phyloP scores from a whole-genome alignment of 306 rosid genomes.

The Vicia faba region DNA sequence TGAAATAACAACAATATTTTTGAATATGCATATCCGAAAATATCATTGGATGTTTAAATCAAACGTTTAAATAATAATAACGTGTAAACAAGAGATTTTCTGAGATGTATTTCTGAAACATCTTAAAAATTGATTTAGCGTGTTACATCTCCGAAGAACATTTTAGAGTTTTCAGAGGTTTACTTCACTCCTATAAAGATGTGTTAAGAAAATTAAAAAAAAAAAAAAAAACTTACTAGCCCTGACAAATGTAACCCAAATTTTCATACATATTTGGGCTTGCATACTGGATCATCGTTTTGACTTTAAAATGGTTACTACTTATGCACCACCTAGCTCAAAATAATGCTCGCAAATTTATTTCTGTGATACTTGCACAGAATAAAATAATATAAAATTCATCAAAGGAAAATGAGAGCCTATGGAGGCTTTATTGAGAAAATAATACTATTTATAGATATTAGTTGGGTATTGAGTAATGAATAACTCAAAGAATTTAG shows the following conservation, averaged over 20 bases:
- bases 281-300: not conserved
- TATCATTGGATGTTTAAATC: too few relatives aligned
- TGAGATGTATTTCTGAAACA: too few relatives aligned
- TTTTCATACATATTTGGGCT: not conserved
- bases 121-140: too few relatives aligned
- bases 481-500: conserved; percentile 52
- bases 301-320: not conserved
- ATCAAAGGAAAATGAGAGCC: conserved; percentile 39
- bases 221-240: too few relatives aligned
- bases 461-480: conserved; percentile 43
- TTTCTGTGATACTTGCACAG: not conserved
- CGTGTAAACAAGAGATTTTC: too few relatives aligned
- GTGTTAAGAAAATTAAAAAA: too few relatives aligned
- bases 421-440: conserved; percentile 42
- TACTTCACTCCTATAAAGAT: too few relatives aligned
- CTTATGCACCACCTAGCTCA: not conserved
- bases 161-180: too few relatives aligned
- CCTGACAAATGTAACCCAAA: not conserved
- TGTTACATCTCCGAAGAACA: too few relatives aligned
- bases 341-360: not conserved
- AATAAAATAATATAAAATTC: not conserved
- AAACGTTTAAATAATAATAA: too few relatives aligned
- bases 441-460: conserved; percentile 44
- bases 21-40: too few relatives aligned
- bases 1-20: too few relatives aligned